Conservation (phyloP, 345 rosid species). For the Brassica incana region DNA sequence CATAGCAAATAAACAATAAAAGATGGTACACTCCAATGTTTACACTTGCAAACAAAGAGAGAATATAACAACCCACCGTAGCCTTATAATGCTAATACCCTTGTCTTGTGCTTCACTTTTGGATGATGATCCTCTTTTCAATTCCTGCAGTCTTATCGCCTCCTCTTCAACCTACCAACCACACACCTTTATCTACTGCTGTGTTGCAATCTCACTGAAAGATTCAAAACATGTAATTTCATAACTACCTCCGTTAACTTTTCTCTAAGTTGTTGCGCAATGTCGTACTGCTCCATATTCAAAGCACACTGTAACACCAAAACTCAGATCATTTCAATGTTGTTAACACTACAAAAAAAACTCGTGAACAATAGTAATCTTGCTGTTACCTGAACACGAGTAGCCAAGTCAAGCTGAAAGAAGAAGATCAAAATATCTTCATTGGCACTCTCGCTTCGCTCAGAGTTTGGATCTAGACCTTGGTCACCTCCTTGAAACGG, state of each 20-base stretch:
- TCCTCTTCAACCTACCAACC: slow-evolving; percentile 81
- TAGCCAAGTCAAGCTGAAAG: slow-evolving; percentile 82
- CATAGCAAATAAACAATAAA: slow-evolving; percentile 9
- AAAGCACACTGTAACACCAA: slow-evolving; percentile 66
- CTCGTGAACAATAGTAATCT: not conserved
- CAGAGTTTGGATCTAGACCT: slow-evolving; percentile 59
- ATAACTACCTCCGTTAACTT: slow-evolving; percentile 77
- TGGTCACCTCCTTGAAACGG: slow-evolving; percentile 64
- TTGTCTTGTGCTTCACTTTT: slow-evolving; percentile 98
- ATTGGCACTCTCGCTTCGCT: slow-evolving; percentile 84
- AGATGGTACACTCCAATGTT: not conserved
- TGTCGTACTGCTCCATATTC: slow-evolving; percentile 82
- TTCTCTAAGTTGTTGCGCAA: slow-evolving; percentile 79
- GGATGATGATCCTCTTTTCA: slow-evolving; percentile 74
- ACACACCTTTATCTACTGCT: not conserved
- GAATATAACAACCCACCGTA: slow-evolving; percentile 54
- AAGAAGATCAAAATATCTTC: slow-evolving; percentile 89
- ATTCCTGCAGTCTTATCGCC: slow-evolving; percentile 61
- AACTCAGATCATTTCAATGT: slow-evolving; percentile 10
- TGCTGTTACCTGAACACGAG: slow-evolving; percentile 80
- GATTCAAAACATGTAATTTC: not conserved
- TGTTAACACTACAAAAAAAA: not conserved
- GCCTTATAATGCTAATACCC: slow-evolving; percentile 65
- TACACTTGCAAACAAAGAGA: not conserved
- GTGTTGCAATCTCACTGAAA: not conserved